Base-by-base conservation (phyloP, 225 moss, liverwort and hornwort species). In the Bryoerythrophyllum caledonicum region DNA sequence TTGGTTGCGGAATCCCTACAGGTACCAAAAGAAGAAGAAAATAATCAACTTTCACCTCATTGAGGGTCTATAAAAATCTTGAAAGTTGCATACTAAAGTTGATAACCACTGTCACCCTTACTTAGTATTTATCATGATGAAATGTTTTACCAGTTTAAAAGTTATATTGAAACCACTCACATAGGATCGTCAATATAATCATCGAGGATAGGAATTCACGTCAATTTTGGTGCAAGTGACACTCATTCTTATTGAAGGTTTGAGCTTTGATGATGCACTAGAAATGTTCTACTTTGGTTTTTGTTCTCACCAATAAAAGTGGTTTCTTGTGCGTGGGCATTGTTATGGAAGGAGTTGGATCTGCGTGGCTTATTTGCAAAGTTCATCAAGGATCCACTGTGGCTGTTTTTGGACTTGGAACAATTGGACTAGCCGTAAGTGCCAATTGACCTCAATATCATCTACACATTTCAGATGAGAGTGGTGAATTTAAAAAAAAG, bases 351-450 rank as follows among this genome's bases (percentile, higher is more conserved):
- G 95, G 95, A 21, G 79, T 93, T 68, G 96, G 96, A 60, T 91
- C 96, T 13, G 93, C 1, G 0, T 87, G 90, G 91, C 91, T 91
- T 51, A 83, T 90, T 73, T 90, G 90, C 26, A 86, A 91, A 82
- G 87, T 96, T 9, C 78, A 74, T 5, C 84, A 83, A 12, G 88
- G 84, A 30, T 86, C 96, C 10, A 89, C 90, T 8, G 96, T 89
- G 4, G 96, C 91, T 26, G 83, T 93, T 35, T 91, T 96, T 85
- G 96, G 96, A 34, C 88, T 96, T 26, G 96, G 96, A 2, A 93
- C 91, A 6, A 82, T 93, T 1, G 96, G 96, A 70, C 76, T 93
- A 32, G 89, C 96, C 14, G 93, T 96, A 71, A 87, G 91, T 85
- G 15, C 35, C 43, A 75, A 44, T 44, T 19, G 28, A 67, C 14